Conservation (phyloP, 345 rosid species). For the Eucalyptus dawsonii region DNA sequence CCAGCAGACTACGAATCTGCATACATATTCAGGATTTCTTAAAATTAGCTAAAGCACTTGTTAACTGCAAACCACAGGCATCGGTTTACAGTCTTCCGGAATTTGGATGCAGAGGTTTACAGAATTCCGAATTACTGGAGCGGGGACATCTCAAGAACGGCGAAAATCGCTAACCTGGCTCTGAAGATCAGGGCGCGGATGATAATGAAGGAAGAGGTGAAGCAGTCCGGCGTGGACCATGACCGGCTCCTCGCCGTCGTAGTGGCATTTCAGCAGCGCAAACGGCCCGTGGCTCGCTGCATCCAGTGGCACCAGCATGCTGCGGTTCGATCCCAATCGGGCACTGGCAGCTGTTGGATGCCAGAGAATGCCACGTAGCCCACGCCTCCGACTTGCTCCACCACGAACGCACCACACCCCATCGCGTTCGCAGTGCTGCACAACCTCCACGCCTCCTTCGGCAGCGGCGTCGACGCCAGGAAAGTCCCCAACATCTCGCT, state of each 20-base stretch:
- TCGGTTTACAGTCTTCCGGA: no score
- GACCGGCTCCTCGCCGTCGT: slow-evolving; percentile 27
- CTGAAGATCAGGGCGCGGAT: background rate
- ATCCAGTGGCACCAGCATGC: background rate
- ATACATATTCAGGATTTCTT: background rate
- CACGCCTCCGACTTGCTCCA: slow-evolving; percentile 11
- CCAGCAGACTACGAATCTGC: slow-evolving; percentile 22
- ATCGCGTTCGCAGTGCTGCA: slow-evolving; percentile 24
- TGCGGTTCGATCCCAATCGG: background rate
- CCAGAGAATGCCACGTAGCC: slow-evolving; percentile 50
- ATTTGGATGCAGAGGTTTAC: no score
- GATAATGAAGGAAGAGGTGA: slow-evolving; percentile 16
- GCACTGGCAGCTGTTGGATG: background rate
- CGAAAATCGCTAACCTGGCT: slow-evolving; percentile 24
- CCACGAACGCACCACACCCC: slow-evolving; percentile 1
- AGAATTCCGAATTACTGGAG: no score
- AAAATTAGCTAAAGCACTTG: no score
- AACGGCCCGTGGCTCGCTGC: slow-evolving; percentile 4
- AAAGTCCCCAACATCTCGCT: slow-evolving; percentile 58
- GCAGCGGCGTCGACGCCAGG: slow-evolving; percentile 44
- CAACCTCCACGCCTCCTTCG: slow-evolving; percentile 44
- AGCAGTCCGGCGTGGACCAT: slow-evolving; percentile 41
- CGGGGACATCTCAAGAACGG: background rate
- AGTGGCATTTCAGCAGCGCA: slow-evolving; percentile 2
- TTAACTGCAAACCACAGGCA: no score